Base-by-base conservation (phyloP, 371 early-diverging fungal genomes). In the Mortierella sp. region DNA sequence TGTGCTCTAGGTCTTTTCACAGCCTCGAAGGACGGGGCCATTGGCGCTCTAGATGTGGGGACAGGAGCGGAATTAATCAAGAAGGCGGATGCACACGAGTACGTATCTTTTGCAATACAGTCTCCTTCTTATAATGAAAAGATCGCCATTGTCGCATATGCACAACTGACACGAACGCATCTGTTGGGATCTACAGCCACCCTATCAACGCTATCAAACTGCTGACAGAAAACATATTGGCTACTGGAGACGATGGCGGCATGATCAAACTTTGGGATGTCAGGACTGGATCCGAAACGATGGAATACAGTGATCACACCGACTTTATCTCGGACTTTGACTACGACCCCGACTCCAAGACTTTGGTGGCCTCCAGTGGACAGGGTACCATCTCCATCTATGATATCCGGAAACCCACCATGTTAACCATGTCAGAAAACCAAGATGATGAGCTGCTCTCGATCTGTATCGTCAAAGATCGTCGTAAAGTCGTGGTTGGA, bases 401-500 rank as follows among this genome's bases (percentile, higher is more conserved):
- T 78, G 97, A 98, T 76, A 86, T 94, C 39, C 89, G 96, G 46
- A 95, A 93, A 71, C 82, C 87, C 16, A 86, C 90, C 55, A 89
- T 93, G 12, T 71, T 91, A 19, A 91, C 87, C 43, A 88, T 93
- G 71, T 95, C 95, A 2, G 96, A 91, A 34, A 90, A 94, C 66
- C 91, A 94, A 82, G 98, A 97, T 46, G 97, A 96, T 68, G 98
- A 97, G 68, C 84, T 96, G 43, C 73, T 96, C 49, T 95, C 92
- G 5, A 83, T 96, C 8, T 81, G 82, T 2, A 71, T 95, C 24
- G 85, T 96, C 49, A 92, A 90, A 79, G 86, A 91, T 71, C 88
- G 88, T 16, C 84, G 84, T 34, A 94, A 94, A 66, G 94, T 90
- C 8, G 85, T 95, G 2, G 94, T 93, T 3, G 98, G 98, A 18